These are phyloP conservation scores for Neofusicoccum cordaticola DNA, from an alignment of 2,329 filamentous ascomycete genomes.

Conservation along the genomic window DNA sequence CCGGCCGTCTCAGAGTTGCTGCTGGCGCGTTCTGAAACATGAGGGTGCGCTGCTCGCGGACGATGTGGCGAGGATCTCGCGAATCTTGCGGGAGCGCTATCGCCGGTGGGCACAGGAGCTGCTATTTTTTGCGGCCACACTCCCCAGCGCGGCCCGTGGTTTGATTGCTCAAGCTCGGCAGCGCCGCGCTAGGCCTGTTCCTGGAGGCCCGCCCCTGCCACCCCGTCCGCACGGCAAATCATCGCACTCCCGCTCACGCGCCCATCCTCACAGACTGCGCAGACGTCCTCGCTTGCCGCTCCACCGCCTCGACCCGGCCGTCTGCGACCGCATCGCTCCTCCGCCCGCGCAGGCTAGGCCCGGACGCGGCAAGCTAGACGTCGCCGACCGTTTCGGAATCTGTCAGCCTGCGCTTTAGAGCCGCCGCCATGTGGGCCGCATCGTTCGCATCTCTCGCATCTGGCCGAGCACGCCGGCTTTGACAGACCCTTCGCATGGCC, in stretches of 20 bases:
- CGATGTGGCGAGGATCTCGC: not conserved
- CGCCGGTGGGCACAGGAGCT: not conserved
- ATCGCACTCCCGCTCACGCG: not conserved
- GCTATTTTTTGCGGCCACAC: not conserved
- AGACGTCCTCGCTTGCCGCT: not conserved
- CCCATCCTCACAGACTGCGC: not conserved
- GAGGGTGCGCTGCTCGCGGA: not conserved
- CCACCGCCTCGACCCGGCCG: not conserved
- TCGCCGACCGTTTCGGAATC: not conserved
- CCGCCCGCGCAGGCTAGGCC: not conserved
- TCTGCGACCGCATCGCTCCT: not conserved
- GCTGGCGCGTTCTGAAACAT: not conserved
- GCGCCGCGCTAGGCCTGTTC: slow-evolving; percentile 4
- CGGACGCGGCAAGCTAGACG: not conserved
- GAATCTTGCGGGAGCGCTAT: not conserved
- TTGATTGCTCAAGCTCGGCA: not conserved
- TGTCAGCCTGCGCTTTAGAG: not conserved
- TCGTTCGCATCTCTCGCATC: not conserved
- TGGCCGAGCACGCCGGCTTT: not conserved
- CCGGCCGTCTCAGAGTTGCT: not conserved
- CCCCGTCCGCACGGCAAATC: not conserved
- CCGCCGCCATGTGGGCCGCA: not conserved
- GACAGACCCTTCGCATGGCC: not conserved
- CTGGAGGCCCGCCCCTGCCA: not conserved
- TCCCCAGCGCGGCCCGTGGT: not conserved